phyloP scores from a whole-genome alignment of 2,329 filamentous ascomycete genomes.

The Pseudocercospora musae region DNA sequence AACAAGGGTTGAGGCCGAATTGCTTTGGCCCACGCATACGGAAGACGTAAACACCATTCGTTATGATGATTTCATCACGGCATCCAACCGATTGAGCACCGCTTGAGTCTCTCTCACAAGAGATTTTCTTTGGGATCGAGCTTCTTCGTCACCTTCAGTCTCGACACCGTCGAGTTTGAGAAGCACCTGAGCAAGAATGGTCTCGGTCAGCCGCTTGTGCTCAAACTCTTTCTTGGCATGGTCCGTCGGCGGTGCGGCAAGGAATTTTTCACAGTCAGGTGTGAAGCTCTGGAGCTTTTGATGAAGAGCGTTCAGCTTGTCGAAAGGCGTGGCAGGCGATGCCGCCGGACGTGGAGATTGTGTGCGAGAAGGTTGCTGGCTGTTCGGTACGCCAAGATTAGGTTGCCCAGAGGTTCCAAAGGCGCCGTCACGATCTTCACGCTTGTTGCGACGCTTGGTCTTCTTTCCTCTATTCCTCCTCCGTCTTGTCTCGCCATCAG shows the following conservation, averaged over 20 bases:
- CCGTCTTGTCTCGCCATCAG: conserved; percentile 38
- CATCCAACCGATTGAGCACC: conserved; percentile 64
- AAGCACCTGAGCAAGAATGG: conserved; percentile 70
- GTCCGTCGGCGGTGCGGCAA: conserved; percentile 61
- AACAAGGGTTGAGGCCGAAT: neutral
- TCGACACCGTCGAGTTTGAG: conserved; percentile 76
- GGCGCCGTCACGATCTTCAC: conserved; percentile 34
- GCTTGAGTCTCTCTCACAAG: conserved; percentile 69
- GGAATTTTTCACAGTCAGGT: conserved; percentile 63
- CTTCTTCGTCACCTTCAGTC: conserved; percentile 64
- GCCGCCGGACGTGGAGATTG: conserved; percentile 41
- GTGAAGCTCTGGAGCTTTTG: conserved; percentile 62
- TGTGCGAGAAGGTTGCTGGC: conserved; percentile 35
- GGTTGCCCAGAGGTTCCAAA: conserved; percentile 33
- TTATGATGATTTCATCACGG: conserved; percentile 28
- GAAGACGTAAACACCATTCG: neutral
- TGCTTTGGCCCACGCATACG: neutral
- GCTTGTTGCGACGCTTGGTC: conserved; percentile 44
- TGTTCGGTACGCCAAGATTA: conserved; percentile 37
- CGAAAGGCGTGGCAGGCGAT: conserved; percentile 48
- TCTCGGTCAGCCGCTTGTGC: conserved; percentile 72
- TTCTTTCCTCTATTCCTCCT: conserved; percentile 39
- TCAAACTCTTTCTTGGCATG: conserved; percentile 67
- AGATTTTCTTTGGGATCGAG: conserved; percentile 65
- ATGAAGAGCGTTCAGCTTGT: conserved; percentile 65